These are phyloP conservation scores for Erysimum cheiranthoides DNA, from an alignment of 345 rosid genomes.

Conservation along the genomic window DNA sequence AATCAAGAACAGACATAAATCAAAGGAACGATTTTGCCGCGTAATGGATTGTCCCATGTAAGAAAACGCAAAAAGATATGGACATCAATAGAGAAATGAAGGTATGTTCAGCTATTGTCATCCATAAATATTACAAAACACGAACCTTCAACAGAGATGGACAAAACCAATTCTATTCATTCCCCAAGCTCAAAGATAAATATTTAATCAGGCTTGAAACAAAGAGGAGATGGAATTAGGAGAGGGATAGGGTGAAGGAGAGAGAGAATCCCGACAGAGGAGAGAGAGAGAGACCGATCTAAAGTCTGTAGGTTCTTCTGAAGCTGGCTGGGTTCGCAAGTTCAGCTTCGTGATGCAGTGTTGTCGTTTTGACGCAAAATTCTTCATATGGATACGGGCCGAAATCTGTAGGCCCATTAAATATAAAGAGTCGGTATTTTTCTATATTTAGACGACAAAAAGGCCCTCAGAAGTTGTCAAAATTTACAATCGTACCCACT, in stretches of 20 bases:
- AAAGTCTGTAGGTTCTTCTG: constrained; percentile 37
- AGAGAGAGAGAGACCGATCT: constrained; percentile 41
- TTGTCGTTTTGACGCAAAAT: constrained; percentile 33
- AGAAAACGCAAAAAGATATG: constrained; percentile 22
- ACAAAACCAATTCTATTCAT: constrained; percentile 36
- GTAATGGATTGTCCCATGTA: background rate
- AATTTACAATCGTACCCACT: constrained; percentile 20
- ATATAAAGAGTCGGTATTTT: constrained; percentile 5
- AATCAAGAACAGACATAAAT: background rate
- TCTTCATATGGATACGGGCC: constrained; percentile 23
- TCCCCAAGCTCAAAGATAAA: background rate
- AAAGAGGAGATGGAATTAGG: constrained; percentile 16
- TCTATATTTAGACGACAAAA: background rate
- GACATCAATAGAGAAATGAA: background rate
- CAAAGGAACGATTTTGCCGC: background rate
- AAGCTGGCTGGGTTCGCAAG: constrained; percentile 29
- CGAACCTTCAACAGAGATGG: constrained; percentile 44
- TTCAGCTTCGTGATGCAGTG: constrained; percentile 13
- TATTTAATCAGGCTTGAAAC: constrained; percentile 14
- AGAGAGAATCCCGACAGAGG: constrained; percentile 30
- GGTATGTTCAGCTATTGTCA: constrained; percentile 1
- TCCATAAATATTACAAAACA: constrained; percentile 31
- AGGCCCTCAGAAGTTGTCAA: constrained; percentile 12
- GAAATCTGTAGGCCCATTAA: constrained; percentile 16
- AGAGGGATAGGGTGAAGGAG: constrained; percentile 11